Conservation (phyloP, 345 rosid genomes). For the Pugionium dolabratum region DNA sequence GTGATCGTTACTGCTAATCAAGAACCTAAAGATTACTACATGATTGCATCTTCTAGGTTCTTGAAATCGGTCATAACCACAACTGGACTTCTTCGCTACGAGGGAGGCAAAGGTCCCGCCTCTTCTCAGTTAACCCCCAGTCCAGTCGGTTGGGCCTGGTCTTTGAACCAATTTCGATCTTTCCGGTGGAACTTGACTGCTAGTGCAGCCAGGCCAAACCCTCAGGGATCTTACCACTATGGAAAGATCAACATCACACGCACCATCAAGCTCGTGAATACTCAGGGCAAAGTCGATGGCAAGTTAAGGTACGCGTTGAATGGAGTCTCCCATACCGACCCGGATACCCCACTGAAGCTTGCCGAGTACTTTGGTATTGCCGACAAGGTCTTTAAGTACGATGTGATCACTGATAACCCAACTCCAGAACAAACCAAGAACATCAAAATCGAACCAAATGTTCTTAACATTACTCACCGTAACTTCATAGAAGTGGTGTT, state of each 20-base stretch:
- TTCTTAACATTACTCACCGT: slow-evolving; percentile 66
- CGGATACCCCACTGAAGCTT: slow-evolving; percentile 60
- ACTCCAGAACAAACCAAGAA: slow-evolving; percentile 28
- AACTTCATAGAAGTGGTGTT: slow-evolving; percentile 70
- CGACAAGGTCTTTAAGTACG: slow-evolving; percentile 59
- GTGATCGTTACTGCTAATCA: slow-evolving; percentile 58
- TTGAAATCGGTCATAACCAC: slow-evolving; percentile 39
- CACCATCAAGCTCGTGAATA: slow-evolving; percentile 63
- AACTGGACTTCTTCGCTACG: slow-evolving; percentile 54
- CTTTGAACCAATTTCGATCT: slow-evolving; percentile 70
- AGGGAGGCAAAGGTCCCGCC: slow-evolving; percentile 49
- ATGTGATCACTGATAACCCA: slow-evolving; percentile 49
- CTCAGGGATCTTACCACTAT: slow-evolving; percentile 81
- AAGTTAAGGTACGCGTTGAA: slow-evolving; percentile 65
- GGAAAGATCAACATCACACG: slow-evolving; percentile 68
- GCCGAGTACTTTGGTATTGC: slow-evolving; percentile 59
- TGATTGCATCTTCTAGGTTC: slow-evolving; percentile 69
- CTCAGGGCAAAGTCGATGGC: slow-evolving; percentile 46
- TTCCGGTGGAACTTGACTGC: slow-evolving; percentile 70
- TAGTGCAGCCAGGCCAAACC: slow-evolving; percentile 80
- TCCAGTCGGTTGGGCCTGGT: slow-evolving; percentile 77
- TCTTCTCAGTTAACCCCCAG: slow-evolving; percentile 49
- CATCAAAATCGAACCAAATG: slow-evolving; percentile 47
- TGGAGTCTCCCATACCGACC: slow-evolving; percentile 60
- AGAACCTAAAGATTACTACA: slow-evolving; percentile 56